Evolutionary conservation across 257 asterid genomes (phyloP).

Genomic region (Vinca minor): DNA sequence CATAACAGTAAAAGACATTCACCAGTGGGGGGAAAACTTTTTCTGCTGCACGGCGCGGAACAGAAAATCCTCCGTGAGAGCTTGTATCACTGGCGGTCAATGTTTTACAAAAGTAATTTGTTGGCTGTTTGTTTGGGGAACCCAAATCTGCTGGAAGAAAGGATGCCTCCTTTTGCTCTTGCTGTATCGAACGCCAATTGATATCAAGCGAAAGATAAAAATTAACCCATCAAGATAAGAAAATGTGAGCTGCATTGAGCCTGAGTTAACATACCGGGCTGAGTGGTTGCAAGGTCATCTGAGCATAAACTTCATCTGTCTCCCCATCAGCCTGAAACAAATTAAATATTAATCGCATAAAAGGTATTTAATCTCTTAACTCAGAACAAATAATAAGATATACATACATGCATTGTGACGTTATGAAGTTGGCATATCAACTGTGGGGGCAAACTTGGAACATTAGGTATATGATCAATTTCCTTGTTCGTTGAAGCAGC

Average conservation of each 20-base stretch:
- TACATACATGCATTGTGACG: slow-evolving; percentile 59
- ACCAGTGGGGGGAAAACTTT: slow-evolving; percentile 83
- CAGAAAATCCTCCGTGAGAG: slow-evolving; percentile 84
- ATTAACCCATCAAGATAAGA: background rate
- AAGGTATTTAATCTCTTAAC: background rate
- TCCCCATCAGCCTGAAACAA: slow-evolving; percentile 59
- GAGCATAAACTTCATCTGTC: slow-evolving; percentile 76
- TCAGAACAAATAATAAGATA: slow-evolving; percentile 6
- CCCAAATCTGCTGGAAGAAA: slow-evolving; percentile 74
- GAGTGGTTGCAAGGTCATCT: slow-evolving; percentile 77
- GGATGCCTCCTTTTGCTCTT: slow-evolving; percentile 71
- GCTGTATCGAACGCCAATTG: slow-evolving; percentile 33
- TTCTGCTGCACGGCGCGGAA: slow-evolving; percentile 85
- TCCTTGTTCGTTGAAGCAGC: slow-evolving; percentile 69
- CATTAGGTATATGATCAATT: slow-evolving; percentile 60
- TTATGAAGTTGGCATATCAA: slow-evolving; percentile 73
- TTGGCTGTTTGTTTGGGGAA: slow-evolving; percentile 62
- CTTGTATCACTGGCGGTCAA: slow-evolving; percentile 79
- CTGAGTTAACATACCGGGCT: slow-evolving; percentile 41
- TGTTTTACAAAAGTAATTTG: slow-evolving; percentile 71
- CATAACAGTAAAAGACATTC: slow-evolving; percentile 2
- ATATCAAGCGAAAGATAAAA: background rate
- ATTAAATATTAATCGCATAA: slow-evolving; percentile 17
- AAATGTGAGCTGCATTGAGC: background rate
- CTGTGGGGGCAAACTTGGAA: slow-evolving; percentile 64